Conservation (phyloP, 2,329 filamentous ascomycete genomes). For the Epichloe aotearoae region DNA sequence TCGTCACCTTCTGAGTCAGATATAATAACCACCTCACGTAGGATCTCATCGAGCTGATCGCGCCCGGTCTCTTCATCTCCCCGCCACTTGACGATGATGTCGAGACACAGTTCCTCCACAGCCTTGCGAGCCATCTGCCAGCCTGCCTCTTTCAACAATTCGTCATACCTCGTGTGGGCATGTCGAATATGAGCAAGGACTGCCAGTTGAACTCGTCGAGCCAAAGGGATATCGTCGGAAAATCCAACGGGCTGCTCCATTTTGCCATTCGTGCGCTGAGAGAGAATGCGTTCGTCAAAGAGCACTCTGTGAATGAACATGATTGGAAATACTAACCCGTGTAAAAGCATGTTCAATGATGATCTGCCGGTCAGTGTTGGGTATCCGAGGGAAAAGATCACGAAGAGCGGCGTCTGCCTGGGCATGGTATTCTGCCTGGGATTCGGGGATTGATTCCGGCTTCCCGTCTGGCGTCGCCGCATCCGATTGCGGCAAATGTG, state of each 20-base stretch:
- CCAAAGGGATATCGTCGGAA: conserved; percentile 40
- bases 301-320: background rate
- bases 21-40: conserved; percentile 53
- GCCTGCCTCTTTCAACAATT: conserved; percentile 42
- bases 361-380: conserved; percentile 47
- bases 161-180: conserved; percentile 52
- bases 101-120: conserved; percentile 47
- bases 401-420: conserved; percentile 49
- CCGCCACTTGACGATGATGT: conserved; percentile 58
- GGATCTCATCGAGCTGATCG: conserved; percentile 53
- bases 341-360: conserved; percentile 52
- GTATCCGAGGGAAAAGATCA: conserved; percentile 53
- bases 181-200: conserved; percentile 55
- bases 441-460: conserved; percentile 46
- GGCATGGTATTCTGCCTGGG: conserved; percentile 45
- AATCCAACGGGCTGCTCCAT: conserved; percentile 45
- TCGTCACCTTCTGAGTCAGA: conserved; percentile 43
- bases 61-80: conserved; percentile 58
- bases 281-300: conserved; percentile 5
- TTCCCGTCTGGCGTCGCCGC: conserved; percentile 14
- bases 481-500: conserved; percentile 12
- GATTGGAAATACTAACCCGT: conserved; percentile 32
- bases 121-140: conserved; percentile 48
- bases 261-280: conserved; percentile 35
- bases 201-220: conserved; percentile 50